A percentile compares a stretch with the other conserved stretches of the same genome.
Evolutionary conservation across 2,329 filamentous ascomycete genomes (phyloP).

Genomic region (Dothideomycetes sp.): DNA sequence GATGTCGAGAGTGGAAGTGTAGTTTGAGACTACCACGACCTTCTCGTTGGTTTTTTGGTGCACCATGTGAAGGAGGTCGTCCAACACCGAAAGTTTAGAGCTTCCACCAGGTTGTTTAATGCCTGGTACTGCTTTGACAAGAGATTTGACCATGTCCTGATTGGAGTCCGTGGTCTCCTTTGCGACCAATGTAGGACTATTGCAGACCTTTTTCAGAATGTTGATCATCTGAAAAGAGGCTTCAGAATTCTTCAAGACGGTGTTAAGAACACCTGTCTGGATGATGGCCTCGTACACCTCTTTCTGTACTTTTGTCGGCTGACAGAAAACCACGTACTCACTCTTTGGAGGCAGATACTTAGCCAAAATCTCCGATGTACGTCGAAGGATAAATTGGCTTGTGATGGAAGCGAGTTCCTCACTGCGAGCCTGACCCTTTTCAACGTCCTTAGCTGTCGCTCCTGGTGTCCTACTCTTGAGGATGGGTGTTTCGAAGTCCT

Average conservation of each 20-base stretch:
- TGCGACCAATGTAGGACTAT: conserved; percentile 55
- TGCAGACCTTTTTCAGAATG: conserved; percentile 65
- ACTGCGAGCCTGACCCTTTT: conserved; percentile 53
- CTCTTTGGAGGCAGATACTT: conserved; percentile 59
- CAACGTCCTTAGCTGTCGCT: conserved; percentile 51
- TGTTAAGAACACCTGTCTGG: conserved; percentile 54
- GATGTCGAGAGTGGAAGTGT: conserved; percentile 62
- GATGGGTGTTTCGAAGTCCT: conserved; percentile 56
- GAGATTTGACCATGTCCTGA: conserved; percentile 29
- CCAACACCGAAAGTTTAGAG: conserved; percentile 58
- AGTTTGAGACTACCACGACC: conserved; percentile 67
- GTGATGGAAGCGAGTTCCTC: conserved; percentile 54
- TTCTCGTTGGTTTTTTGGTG: conserved; percentile 56
- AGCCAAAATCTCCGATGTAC: conserved; percentile 57
- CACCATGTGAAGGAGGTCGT: conserved; percentile 54
- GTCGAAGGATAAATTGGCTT: conserved; percentile 55
- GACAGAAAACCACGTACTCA: conserved; percentile 59
- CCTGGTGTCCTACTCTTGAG: conserved; percentile 55
- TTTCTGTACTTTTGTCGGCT: conserved; percentile 51
- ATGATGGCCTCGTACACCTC: conserved; percentile 55
- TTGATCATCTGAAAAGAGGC: conserved; percentile 60
- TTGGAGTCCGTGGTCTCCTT: conserved; percentile 32
- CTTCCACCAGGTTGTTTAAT: conserved; percentile 50
- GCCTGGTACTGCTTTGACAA: conserved; percentile 43
- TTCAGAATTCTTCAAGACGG: conserved; percentile 52